Evolutionary conservation across 331 rosid genomes (phyloP), one percentile per base, ranked within the genome.

Genomic region (Malus hybrid): DNA sequence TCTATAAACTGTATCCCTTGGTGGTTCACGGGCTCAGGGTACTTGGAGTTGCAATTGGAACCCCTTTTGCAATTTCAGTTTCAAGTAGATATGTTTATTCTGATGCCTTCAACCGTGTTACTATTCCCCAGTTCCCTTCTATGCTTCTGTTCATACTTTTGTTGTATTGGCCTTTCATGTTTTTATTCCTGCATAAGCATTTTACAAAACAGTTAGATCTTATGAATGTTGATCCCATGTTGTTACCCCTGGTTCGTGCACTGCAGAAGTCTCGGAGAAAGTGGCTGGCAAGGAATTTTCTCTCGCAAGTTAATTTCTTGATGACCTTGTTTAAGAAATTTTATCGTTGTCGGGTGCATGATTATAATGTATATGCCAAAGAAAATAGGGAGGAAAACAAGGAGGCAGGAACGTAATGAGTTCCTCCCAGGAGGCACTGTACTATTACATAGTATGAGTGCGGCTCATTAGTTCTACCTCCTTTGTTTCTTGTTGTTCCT

Each of bases 261-360:
- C 62, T 80, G 90, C 93, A 92, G 94, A 84, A 78, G 74, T 76
- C 77, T 76, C 86, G 28, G 89, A 86, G 54, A 84, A 66, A 86
- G 79, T 66, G 69, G 82, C 87, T 67, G 69, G 76, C 75, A 86
- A 74, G 76, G 80, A 62, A 77, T 87, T 88, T 75, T 84, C 96
- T 68, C 18, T 83, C 74, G 97, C 88, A 75, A 88, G 96, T 73
- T 22, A 64, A 69, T 80, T 71, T 74, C 62, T 29, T 63, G 56
- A 68, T 36, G 52, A 39, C 27, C 66, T 27, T 7, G 42, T 36
- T 36, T 2, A 36, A 8, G 16, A 33, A 24, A 22, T 22, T 59
- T 36, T 16, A 22, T 15, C 5, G 7, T 42, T 29, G 6, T 31
- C 11, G 0, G 44, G 12, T 39, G 11, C 0, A 2, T 9, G 44